Evolutionary conservation across 306 rosid genomes (phyloP).

Genomic region (Adenanthera pavonina): DNA sequence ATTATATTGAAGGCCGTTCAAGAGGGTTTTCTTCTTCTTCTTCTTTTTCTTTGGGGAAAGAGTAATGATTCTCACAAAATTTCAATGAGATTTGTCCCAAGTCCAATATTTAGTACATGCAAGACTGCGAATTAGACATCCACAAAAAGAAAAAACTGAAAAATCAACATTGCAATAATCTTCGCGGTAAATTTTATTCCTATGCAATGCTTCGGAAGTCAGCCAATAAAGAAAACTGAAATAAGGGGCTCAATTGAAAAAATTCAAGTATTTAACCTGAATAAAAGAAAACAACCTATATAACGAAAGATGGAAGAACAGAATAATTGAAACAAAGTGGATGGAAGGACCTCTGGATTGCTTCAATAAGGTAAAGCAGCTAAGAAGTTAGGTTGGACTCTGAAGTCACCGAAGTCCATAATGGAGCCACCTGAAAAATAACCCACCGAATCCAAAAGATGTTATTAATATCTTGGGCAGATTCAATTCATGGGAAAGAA

Average conservation of each 20-base stretch:
- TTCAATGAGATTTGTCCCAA: background rate
- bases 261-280: background rate
- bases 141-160: background rate
- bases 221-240: constrained; percentile 15
- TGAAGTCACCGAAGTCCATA: constrained; percentile 33
- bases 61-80: background rate
- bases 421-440: constrained; percentile 33
- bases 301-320: background rate
- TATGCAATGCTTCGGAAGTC: background rate
- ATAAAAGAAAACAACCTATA: constrained; percentile 4
- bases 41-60: background rate
- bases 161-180: background rate
- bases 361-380: constrained; percentile 36
- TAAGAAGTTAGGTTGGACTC: constrained; percentile 27
- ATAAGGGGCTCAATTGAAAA: background rate
- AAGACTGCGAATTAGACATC: background rate
- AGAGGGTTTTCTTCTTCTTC: background rate
- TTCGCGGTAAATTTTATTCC: background rate
- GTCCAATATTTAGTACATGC: background rate
- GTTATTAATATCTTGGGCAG: constrained; percentile 6
- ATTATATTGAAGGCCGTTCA: constrained; percentile 8
- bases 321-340: background rate
- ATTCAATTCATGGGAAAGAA: constrained; percentile 16
- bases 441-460: constrained; percentile 22
- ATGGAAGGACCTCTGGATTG: constrained; percentile 50